Conservation (phyloP, 225 moss, liverwort and hornwort genomes). For the Marchantia paleacea region DNA sequence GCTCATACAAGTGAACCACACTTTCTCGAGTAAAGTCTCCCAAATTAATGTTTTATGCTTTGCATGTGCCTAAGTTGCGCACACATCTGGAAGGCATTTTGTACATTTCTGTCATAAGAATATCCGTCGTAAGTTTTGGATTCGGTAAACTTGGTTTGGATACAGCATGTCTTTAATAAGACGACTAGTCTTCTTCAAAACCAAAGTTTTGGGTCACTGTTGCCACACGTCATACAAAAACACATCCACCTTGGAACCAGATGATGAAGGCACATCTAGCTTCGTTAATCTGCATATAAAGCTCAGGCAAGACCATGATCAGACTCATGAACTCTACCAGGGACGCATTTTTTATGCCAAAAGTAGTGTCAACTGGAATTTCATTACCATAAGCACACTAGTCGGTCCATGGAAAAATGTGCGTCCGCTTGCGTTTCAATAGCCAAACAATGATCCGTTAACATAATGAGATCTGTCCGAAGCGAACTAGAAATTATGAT, state of each 20-base stretch:
- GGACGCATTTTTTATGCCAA: neutral
- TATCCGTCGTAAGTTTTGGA: neutral
- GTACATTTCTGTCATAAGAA: neutral
- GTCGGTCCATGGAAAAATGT: neutral
- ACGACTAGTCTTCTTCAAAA: neutral
- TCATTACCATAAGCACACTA: neutral
- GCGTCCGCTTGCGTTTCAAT: neutral
- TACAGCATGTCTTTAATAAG: neutral
- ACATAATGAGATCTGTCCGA: neutral
- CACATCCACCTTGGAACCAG: neutral
- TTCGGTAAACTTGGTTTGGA: neutral
- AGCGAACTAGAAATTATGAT: neutral
- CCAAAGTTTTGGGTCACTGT: neutral
- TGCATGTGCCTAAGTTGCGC: neutral
- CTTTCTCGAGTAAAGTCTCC: neutral
- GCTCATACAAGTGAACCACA: neutral
- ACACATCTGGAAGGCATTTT: neutral
- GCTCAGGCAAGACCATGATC: neutral
- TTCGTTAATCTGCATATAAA: neutral
- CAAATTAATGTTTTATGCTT: neutral
- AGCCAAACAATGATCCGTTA: neutral
- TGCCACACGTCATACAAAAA: neutral
- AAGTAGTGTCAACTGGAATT: neutral
- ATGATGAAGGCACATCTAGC: neutral
- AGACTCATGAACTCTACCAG: neutral